Conservation (phyloP, 805 yeast species). For the Spathaspora sp. region DNA sequence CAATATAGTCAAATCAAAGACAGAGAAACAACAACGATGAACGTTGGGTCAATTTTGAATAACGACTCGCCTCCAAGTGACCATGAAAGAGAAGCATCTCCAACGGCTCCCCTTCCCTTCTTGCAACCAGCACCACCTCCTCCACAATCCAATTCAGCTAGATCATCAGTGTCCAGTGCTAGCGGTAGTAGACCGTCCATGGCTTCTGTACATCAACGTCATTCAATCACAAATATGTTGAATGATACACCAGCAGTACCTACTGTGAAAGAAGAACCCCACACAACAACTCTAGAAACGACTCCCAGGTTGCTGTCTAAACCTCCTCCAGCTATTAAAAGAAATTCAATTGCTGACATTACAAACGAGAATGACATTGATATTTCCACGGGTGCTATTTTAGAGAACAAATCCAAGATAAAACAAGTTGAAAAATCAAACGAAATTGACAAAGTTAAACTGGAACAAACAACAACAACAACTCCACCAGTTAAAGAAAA, state of each 20-base stretch:
- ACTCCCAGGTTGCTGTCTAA: background rate
- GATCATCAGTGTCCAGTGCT: slow-evolving; percentile 4
- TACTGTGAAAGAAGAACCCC: background rate
- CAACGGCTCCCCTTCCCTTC: background rate
- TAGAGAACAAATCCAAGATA: slow-evolving; percentile 28
- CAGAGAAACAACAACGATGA: slow-evolving; percentile 20
- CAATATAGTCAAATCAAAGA: background rate
- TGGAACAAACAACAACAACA: slow-evolving; percentile 5
- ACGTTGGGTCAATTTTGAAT: slow-evolving; percentile 36
- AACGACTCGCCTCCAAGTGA: slow-evolving; percentile 29
- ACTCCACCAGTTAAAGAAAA: slow-evolving; percentile 11
- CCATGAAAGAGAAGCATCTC: slow-evolving; percentile 2
- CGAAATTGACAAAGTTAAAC: background rate
- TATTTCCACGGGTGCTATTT: slow-evolving; percentile 32
- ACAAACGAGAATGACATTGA: slow-evolving; percentile 48
- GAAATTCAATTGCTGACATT: slow-evolving; percentile 18
- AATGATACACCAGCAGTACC: slow-evolving; percentile 16
- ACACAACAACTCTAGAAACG: background rate
- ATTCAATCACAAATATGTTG: slow-evolving; percentile 26
- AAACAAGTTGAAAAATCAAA: background rate
- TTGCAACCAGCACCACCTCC: background rate
- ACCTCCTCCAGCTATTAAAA: slow-evolving; percentile 4
- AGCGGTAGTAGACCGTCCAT: slow-evolving; percentile 3
- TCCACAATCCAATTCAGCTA: background rate
- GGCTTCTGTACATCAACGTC: slow-evolving; percentile 18